Evolutionary conservation across 352 stramenopile species (phyloP), one percentile per base, ranked within the genome.

Genomic region (Phytophthora cajani): DNA sequence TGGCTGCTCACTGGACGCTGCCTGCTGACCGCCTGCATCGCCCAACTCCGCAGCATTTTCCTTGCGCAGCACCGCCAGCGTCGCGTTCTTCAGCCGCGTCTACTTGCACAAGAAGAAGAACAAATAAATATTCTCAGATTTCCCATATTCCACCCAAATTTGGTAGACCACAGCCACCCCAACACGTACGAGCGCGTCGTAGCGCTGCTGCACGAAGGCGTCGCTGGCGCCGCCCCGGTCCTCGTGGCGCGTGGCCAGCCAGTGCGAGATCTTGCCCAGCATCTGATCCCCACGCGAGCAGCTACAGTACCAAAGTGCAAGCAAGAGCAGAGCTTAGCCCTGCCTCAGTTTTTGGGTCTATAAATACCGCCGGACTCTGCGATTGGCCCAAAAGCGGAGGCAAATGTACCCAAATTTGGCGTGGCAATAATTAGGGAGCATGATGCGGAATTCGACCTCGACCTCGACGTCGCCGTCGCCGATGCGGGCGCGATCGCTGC

Each of bases 71-170:
- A 91, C 77, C 17, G 82, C 77, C 25, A 91, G 62, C 58, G 84
- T 92, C 33, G 82, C 75, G 71, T 90, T 87, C 76, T 93, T 93
- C 71, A 93, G 65, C 9, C 71, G 82, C 32, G 77, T 79, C 85
- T 93, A 51, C 14, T 40, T 38, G 44, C 16, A 33, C 2, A 64
- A 62, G 9, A 62, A 32, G 16, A 68, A 11, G 21, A 10, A 42
- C 23, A 27, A 30, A 30, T 5, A 27, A 21, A 16, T 30, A 58
- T 58, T 59, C 38, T 46, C 38, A 46, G 38, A 46, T 46, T 46
- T 17, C 38, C 38, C 14, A 49, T 17, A 19, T 10, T 49, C 42
- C 16, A 2, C 46, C n/a, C 40, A 16, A 46, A 58, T 30, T 23
- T 33, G 16, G 12, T 3, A 14, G 10, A 54, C 17, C 17, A n/a